Evolutionary conservation across 345 rosid species (phyloP), one percentile per base, ranked within the genome.

Genomic region (Erysimum cheiranthoides): DNA sequence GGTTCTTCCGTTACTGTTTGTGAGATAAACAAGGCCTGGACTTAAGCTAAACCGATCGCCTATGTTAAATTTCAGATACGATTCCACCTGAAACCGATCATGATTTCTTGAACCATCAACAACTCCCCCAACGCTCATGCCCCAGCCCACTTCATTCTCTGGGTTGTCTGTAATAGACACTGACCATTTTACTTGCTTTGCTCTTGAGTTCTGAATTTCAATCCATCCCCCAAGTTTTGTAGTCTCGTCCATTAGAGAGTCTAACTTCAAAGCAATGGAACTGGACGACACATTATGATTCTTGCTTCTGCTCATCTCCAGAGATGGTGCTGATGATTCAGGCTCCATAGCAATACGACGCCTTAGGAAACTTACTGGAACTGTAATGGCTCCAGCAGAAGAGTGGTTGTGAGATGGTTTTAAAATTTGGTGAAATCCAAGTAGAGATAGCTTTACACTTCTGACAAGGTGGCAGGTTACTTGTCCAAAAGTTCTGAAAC

Each of bases 121-220:
- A 35, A 77, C 61, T 39, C 97, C 97, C 54, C 92, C 81, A 28
- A 85, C 64, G 76, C 84, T 84, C 71, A 86, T 47, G 31, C 96
- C 97, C 97, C 95, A 94, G n/a, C 95, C 92, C 14, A 78, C 51
- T 70, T 85, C 97, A 62, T 88, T 88, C 54, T 89, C 88, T 35
- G 85, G 80, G 28, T 78, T 84, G 64, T 94, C 89, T 54, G 87
- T 84, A 46, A 86, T 50, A 59, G 71, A 85, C 18, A 86, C 71
- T 8, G 85, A 89, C 97, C 97, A 94, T 40, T 83, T 82, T 2
- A 91, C 11, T 9, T 71, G 75, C 74, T 75, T 83, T 46, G 74
- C 71, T 68, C 81, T 78, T 2, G 85, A 78, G 21, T 80, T 82
- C 68, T 86, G 81, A 85, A 86, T 78, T 84, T 94, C 93, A 62